phyloP scores from a whole-genome alignment of 257 asterid species.

The Solanum pennellii region DNA sequence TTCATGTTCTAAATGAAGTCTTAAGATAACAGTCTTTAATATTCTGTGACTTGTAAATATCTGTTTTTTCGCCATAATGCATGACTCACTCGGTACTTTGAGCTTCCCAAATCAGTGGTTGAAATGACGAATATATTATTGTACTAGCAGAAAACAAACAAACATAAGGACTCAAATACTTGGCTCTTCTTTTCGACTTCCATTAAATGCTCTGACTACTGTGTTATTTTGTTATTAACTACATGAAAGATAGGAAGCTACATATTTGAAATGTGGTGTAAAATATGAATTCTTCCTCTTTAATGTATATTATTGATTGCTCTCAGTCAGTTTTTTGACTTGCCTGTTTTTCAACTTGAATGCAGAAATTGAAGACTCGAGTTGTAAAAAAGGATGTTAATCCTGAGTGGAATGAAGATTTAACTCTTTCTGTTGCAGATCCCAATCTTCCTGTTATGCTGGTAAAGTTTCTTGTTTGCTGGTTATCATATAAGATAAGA shows the following conservation, averaged over 20 bases:
- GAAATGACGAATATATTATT: background rate
- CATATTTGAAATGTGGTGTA: background rate
- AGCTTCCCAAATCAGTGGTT: background rate
- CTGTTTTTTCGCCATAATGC: background rate
- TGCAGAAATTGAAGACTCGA: slow-evolving; percentile 82
- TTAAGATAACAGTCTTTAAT: background rate
- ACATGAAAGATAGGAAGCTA: background rate
- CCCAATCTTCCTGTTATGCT: slow-evolving; percentile 29
- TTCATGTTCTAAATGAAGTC: background rate
- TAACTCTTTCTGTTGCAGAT: slow-evolving; percentile 62
- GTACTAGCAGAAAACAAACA: background rate
- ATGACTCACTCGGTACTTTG: background rate
- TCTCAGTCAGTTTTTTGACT: background rate
- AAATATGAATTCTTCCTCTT: background rate
- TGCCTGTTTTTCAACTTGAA: background rate
- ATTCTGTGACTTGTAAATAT: background rate
- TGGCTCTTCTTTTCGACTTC: background rate
- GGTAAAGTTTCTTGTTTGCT: slow-evolving; percentile 24
- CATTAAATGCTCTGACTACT: background rate
- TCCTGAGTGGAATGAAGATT: slow-evolving; percentile 91
- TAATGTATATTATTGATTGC: background rate
- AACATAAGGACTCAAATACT: background rate
- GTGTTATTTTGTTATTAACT: background rate
- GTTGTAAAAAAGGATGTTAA: slow-evolving; percentile 63
- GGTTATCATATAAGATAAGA: background rate